Evolutionary conservation across 2,329 filamentous ascomycete genomes (phyloP), one percentile per base, ranked within the genome.

Genomic region (Proliferodiscus dingleyae): DNA sequence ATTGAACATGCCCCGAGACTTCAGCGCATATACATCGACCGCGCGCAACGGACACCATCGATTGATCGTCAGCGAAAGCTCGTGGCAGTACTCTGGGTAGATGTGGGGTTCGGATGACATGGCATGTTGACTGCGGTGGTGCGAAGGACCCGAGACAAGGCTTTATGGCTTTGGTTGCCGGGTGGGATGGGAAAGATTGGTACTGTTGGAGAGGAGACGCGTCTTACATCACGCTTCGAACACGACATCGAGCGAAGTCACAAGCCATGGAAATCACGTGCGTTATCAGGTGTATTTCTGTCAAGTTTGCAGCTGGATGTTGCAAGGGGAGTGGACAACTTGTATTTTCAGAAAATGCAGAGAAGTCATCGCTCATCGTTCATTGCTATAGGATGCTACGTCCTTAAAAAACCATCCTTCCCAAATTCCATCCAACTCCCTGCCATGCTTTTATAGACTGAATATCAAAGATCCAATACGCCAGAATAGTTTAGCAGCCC

Each of bases 61-160:
- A 47, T 73, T 74, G 57, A 77, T 71, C 22, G 80, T 84, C 3
- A 78, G 78, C 13, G 81, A 80, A 23, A 81, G 69, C 49, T 75
- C 68, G 60, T 83, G 82, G 62, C 80, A 83, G 63, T 81, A 82
- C 47, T 75, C 73, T 7, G 77, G 79, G 56, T 84, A 85, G 54
- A 77, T 65, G 44, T 52, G 53, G 50, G 64, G 56, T 46, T 43
- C 47, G 26, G 57, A 53, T 60, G 66, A 75, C 76, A 80, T 80
- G 69, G 68, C 72, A 76, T 72, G 63, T 63, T 54, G 52, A 26
- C 43, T 7, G 22, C 8, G 21, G 15, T 39, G 15, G 21, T 34
- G 22, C 15, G 24, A 34, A 19, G 7, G 3, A 15, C 34, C 34
- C 23, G 24, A 13, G 22, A 24, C 41, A 24, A 15, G 43, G 41